Evolutionary conservation across 352 stramenopile genomes (phyloP).

Genomic region (Pythium phragmiticola): DNA sequence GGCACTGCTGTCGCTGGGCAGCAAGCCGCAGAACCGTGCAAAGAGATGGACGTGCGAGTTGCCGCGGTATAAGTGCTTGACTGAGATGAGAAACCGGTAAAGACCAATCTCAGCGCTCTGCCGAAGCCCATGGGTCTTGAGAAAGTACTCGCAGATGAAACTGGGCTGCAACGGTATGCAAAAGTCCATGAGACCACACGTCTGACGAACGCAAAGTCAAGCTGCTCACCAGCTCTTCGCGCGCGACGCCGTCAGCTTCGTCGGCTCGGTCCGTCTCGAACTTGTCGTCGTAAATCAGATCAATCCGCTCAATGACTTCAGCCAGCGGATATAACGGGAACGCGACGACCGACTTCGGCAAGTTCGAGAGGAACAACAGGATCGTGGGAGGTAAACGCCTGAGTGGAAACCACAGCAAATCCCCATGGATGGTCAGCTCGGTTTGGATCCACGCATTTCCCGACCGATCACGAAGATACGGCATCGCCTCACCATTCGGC

Average conservation of each 20-base stretch:
- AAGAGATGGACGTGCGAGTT: constrained; percentile 65
- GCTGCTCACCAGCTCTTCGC: constrained; percentile 42
- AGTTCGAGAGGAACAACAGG: constrained; percentile 64
- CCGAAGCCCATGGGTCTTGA: constrained; percentile 61
- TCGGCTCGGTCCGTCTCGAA: constrained; percentile 57
- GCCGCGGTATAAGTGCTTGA: constrained; percentile 51
- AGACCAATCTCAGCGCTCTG: constrained; percentile 65
- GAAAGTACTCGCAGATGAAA: constrained; percentile 73
- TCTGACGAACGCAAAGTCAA: not conserved
- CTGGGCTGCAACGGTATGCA: constrained; percentile 34
- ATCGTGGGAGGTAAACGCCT: constrained; percentile 54
- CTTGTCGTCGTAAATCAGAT: constrained; percentile 81
- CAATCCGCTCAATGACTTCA: constrained; percentile 53
- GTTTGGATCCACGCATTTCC: not conserved
- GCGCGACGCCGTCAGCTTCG: constrained; percentile 55
- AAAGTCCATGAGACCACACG: not conserved
- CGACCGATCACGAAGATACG: not conserved
- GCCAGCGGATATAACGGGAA: constrained; percentile 63
- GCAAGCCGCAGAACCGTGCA: constrained; percentile 49
- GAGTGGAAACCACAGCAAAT: not conserved
- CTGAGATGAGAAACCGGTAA: constrained; percentile 69
- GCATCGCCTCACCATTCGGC: constrained; percentile 40
- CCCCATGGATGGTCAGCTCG: not conserved
- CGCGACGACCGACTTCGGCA: constrained; percentile 67
- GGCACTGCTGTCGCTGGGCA: constrained; percentile 22